Evolutionary conservation across 2,329 filamentous ascomycete species (phyloP).

Genomic region (Penicillium sp.): DNA sequence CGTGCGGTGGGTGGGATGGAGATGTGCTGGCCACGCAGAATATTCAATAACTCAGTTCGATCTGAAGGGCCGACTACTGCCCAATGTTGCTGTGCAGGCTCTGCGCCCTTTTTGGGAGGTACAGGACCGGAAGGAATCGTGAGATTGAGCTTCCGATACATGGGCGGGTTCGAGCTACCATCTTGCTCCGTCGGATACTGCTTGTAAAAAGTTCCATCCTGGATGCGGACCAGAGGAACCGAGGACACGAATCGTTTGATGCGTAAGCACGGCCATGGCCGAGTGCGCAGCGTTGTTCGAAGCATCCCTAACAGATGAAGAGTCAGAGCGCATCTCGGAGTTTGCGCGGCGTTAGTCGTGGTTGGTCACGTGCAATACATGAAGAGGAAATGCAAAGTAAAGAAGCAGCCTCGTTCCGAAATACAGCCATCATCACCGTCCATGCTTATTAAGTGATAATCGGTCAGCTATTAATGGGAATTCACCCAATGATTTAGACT

Average conservation of each 20-base stretch:
- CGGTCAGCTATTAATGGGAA: too few species aligned
- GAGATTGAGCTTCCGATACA: conserved; percentile 72
- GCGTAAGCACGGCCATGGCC: conserved; percentile 1
- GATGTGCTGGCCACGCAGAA: conserved; percentile 72
- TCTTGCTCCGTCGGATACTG: conserved; percentile 60
- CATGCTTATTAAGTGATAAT: too few species aligned
- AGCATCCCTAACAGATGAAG: conserved; percentile 5
- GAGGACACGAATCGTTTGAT: conserved; percentile 10
- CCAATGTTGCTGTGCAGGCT: conserved; percentile 62
- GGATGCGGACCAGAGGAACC: conserved; percentile 65
- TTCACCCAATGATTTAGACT: not conserved
- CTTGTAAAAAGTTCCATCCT: conserved; percentile 79
- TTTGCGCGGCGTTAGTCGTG: not conserved
- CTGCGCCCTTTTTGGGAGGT: not conserved
- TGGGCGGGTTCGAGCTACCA: conserved; percentile 56
- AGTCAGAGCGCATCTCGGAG: not conserved
- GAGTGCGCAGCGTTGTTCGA: conserved; percentile 13
- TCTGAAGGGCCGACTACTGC: conserved; percentile 77
- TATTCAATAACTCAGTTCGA: conserved; percentile 78
- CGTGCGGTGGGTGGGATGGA: conserved; percentile 72
- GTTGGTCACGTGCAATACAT: not conserved
- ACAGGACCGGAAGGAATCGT: conserved; percentile 56
- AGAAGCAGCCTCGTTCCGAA: not conserved
- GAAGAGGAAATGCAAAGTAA: not conserved
- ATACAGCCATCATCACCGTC: not conserved